Evolutionary conservation across 805 yeast species (phyloP).

Genomic region (Wickerhamomyces chambardii): DNA sequence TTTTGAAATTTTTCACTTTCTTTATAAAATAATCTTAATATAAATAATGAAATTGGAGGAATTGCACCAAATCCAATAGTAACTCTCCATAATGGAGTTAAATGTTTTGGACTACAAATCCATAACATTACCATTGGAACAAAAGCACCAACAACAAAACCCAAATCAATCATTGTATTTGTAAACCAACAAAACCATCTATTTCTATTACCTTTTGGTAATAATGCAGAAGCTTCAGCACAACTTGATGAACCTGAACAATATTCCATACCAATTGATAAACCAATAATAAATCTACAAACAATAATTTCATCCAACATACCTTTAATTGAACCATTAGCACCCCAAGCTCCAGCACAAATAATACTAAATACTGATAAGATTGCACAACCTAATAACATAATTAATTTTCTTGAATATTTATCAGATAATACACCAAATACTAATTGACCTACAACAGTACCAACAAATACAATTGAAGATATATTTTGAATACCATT

Average conservation of each 20-base stretch:
- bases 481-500: conserved; percentile 72
- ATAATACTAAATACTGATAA: conserved; percentile 72
- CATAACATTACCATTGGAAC: conserved; percentile 81
- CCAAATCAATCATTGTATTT: conserved; percentile 77
- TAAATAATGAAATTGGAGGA: conserved; percentile 72
- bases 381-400: conserved; percentile 70
- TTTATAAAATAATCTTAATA: conserved; percentile 64
- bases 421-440: conserved; percentile 82
- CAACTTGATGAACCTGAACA: conserved; percentile 92
- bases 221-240: conserved; percentile 76
- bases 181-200: conserved; percentile 88
- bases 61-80: conserved; percentile 87
- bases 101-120: conserved; percentile 65
- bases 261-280: conserved; percentile 92
- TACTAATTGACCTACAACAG: conserved; percentile 74
- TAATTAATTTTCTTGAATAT: conserved; percentile 72
- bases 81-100: conserved; percentile 86
- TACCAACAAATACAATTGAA: conserved; percentile 87
- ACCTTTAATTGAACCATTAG: conserved; percentile 52
- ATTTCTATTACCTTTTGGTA: conserved; percentile 80
- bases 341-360: conserved; percentile 86
- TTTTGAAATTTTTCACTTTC: conserved; percentile 69
- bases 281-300: conserved; percentile 81
- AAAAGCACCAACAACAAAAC: conserved; percentile 77
- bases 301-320: conserved; percentile 78